Base-by-base conservation (phyloP, 257 asterid species). In the Solanum clarkiae region DNA sequence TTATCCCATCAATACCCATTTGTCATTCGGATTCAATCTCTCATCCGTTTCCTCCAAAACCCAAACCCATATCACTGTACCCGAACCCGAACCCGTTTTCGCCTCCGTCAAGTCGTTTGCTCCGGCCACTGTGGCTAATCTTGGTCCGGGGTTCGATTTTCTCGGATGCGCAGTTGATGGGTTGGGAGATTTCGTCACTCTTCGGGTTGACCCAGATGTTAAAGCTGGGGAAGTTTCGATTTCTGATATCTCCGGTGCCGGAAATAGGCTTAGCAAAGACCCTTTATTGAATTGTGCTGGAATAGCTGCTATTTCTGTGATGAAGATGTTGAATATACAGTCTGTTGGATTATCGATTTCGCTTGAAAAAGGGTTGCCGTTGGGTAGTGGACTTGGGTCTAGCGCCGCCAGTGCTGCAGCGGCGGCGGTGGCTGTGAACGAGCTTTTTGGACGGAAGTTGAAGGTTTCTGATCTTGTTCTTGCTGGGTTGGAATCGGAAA, bases 361-460 rank as follows among this genome's bases (percentile, higher is more conserved):
- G 1, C 97, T 95, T 54, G 96, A 95, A 68, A 95, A 94, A 65
- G 99, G 99, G 10, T 90, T 95, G 80, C 99, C 99, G 4, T 91
- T 95, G 45, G 99, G 98, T 51, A 92, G 96, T 32, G 98, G 99
- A 56, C 93, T 95, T 1, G 99, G 99, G 24, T 95, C 99, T 57
- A 92, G 97, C 81, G 97, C 99, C 7, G 99, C 98, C 66, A 95
- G 98, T 88, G 99, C 99, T 9, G 98, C 98, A 12, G 99, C 99
- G 0, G 97, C 97, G 2, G 99, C 98, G 9, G 96, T 94, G 16
- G 94, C 97, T 0, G 98, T 95, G 0, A 95, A 95, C 29, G 99
- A 93, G 79, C 18, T 95, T 2, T 95, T 95, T 49, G 98, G 99
- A 1, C 49, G 88, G 3, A 87, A n/a, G 3, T 80, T 95, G 17